phyloP scores from a whole-genome alignment of 176 grass and related monocot genomes.

The Dactylis glomerata region DNA sequence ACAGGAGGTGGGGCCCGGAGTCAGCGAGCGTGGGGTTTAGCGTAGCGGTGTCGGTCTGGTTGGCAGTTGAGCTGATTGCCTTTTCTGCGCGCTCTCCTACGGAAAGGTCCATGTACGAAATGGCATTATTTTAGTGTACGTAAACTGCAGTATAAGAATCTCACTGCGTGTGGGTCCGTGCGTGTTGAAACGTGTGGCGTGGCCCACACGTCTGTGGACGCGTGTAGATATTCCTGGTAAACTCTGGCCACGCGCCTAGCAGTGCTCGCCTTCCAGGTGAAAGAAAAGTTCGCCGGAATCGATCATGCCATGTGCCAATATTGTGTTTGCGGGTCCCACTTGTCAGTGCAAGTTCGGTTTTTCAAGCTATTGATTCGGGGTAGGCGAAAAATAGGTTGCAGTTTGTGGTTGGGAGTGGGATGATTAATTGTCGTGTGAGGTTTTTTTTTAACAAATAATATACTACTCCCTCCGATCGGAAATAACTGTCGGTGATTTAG shows the following conservation, averaged over 20 bases:
- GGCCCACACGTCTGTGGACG: not conserved
- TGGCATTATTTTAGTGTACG: not conserved
- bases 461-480: too few relatives aligned
- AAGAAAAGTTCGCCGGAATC: not conserved
- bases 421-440: too few relatives aligned
- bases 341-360: not conserved
- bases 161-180: not conserved
- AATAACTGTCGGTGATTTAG: too few relatives aligned
- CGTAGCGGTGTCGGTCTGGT: not conserved
- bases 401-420: not conserved
- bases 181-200: not conserved
- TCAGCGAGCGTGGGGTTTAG: not conserved
- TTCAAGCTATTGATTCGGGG: too few relatives aligned
- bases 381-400: too few relatives aligned
- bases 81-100: not conserved
- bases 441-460: too few relatives aligned
- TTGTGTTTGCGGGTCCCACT: not conserved
- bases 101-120: not conserved
- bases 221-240: not conserved
- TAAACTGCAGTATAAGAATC: not conserved
- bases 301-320: not conserved
- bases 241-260: not conserved
- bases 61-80: conserved; percentile 28
- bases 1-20: not conserved
- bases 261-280: not conserved